phyloP scores from a whole-genome alignment of 139 green algal genomes.

The Diplosphaera chodatii region DNA sequence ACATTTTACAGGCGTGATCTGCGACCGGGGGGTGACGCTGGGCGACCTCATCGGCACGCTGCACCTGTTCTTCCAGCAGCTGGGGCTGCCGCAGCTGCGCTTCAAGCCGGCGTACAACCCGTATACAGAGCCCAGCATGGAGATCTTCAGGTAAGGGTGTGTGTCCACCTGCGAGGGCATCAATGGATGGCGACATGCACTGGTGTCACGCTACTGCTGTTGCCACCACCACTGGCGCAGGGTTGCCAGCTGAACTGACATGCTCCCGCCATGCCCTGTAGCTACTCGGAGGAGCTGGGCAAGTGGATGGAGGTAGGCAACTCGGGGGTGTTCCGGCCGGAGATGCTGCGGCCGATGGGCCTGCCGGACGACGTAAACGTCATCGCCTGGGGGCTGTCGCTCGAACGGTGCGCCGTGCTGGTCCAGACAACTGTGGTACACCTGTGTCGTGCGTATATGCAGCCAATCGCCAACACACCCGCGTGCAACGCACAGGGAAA shows the following conservation, averaged over 20 bases:
- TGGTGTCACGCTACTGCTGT: too few species aligned
- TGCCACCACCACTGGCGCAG: too few species aligned
- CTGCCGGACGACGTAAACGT: conserved; percentile 94
- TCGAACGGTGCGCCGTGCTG: conserved; percentile 47
- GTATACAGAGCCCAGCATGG: conserved; percentile 99
- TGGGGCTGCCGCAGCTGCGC: conserved; percentile 91
- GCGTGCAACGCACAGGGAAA: too few species aligned
- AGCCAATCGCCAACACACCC: too few species aligned
- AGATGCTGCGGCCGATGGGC: conserved; percentile 99
- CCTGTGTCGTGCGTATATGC: background rate
- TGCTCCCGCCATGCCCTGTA: conserved; percentile 15
- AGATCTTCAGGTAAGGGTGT: conserved; percentile 85
- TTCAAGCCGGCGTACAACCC: conserved; percentile 99
- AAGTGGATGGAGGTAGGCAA: conserved; percentile 99
- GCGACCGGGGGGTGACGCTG: conserved; percentile 82
- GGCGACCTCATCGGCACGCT: conserved; percentile 87
- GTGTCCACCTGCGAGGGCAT: too few species aligned
- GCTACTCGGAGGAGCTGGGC: conserved; percentile 85
- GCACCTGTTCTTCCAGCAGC: conserved; percentile 84
- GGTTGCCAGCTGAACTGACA: background rate
- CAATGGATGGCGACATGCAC: too few species aligned
- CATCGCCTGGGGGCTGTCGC: conserved; percentile 95
- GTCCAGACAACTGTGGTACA: background rate
- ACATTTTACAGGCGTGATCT: conserved; percentile 76
- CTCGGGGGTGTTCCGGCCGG: conserved; percentile 90